Evolutionary conservation across 2,329 filamentous ascomycete species (phyloP).

Genomic region (Aspergillus fischeri): DNA sequence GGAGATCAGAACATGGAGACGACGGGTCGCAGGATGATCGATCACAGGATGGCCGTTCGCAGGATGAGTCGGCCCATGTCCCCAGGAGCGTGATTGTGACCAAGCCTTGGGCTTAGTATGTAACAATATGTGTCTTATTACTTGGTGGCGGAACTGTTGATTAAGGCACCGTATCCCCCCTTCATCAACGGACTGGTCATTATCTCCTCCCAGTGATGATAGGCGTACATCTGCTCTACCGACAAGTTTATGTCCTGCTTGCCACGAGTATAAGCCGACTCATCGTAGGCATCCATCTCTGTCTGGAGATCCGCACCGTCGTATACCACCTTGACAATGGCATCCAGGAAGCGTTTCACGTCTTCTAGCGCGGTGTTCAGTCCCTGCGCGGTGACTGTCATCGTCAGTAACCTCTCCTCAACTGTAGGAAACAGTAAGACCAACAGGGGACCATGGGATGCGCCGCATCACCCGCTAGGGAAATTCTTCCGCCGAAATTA

Average conservation of each 20-base stretch:
- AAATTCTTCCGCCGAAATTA: neutral
- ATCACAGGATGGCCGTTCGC: neutral
- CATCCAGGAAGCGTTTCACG: neutral
- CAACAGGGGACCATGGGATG: neutral
- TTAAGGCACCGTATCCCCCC: neutral
- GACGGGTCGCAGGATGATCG: neutral
- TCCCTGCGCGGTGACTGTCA: neutral
- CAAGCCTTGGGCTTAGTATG: neutral
- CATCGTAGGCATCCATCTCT: neutral
- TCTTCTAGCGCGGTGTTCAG: neutral
- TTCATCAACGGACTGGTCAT: neutral
- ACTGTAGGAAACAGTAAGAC: neutral
- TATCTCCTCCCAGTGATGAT: neutral
- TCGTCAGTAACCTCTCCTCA: neutral
- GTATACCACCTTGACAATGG: neutral
- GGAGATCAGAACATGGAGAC: neutral
- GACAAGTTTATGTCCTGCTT: neutral
- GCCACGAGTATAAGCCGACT: neutral
- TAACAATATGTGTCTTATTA: neutral
- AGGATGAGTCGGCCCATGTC: neutral
- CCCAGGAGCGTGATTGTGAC: neutral
- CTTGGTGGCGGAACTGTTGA: neutral
- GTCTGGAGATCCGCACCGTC: neutral
- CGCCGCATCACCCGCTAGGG: neutral
- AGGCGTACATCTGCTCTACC: neutral